Base-by-base conservation (phyloP, 495 filamentous ascomycete genomes). In the Neohortaea acidophila region DNA sequence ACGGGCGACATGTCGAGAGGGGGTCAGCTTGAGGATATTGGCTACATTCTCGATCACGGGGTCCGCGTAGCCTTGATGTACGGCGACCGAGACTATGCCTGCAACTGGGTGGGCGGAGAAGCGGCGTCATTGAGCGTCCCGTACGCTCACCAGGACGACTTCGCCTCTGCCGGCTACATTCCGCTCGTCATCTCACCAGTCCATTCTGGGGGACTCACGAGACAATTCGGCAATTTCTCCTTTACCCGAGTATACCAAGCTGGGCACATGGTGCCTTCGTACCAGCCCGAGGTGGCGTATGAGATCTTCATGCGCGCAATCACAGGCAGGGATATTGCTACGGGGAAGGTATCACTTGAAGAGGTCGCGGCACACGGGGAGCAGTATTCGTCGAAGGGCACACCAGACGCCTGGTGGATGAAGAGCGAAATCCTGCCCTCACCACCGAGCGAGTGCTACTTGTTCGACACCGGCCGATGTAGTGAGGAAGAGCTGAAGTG, bases 281-380 rank as follows among this genome's bases (percentile, higher is more conserved):
- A 48, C 35, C 57, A 59, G 33, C 58, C 54, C 9, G 52, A 59
- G 26, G 51, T 52, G 0, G 43, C 45, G 1, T 59, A 48, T 19
- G 23, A 51, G 36, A 56, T 61, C 38, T 58, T 61, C 42, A 44
- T 46, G 22, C 54, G 58, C 11, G 53, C 52, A n/a, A 39, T 59
- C 43, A 38, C 51, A 19, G 33, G 51, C 33, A 44, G 44, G 17
- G 55, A 61, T 32, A 45, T 58, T 26, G 54, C 58, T 7, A 58
- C 55, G 1, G 58, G 58, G 4, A 26, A 11, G 17, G 17, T 34
- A 4, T 15, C 19, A 9, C 17, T 34, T 4, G 5, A 21, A 20
- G 6, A 34, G 21, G 32, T 21, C 3, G 8, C 7, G 7, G 7
- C 4, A 20, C 9, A 10, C 8, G 32, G 32, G 8, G 32, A 21